These are phyloP conservation scores for Calcarisporium arbuscula DNA, from an alignment of 2,329 filamentous ascomycete species.

Conservation along the genomic window DNA sequence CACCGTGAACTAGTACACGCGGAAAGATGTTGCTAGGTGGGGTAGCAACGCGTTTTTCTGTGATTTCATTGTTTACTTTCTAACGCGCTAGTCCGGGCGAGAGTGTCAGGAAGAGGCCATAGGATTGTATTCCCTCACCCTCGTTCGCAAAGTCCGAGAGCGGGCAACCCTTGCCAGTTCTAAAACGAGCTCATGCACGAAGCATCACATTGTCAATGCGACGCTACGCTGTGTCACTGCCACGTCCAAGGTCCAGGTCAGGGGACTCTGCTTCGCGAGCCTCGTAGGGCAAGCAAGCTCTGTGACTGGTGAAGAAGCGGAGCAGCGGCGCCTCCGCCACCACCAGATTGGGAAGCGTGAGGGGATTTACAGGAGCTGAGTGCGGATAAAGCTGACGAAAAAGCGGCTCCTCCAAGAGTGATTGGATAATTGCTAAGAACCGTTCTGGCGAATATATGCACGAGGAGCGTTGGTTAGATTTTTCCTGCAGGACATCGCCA, in stretches of 20 bases:
- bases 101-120: too few species aligned
- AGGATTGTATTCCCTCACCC: too few species aligned
- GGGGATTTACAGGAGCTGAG: conserved; percentile 7
- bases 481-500: too few species aligned
- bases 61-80: conserved; percentile 18
- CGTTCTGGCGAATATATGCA: too few species aligned
- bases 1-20: conserved; percentile 6
- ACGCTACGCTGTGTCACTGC: too few species aligned
- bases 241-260: too few species aligned
- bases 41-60: conserved; percentile 11
- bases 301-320: too few species aligned
- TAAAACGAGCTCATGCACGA: conserved; percentile 21
- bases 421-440: too few species aligned
- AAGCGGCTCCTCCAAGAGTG: too few species aligned
- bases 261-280: conserved; percentile 14
- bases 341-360: conserved; percentile 6
- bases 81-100: not conserved
- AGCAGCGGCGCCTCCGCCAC: conserved; percentile 5
- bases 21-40: conserved; percentile 11
- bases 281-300: too few species aligned
- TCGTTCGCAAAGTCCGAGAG: too few species aligned
- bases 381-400: not conserved
- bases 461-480: too few species aligned
- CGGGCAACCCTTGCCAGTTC: conserved; percentile 16
- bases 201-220: conserved; percentile 20